phyloP scores from a whole-genome alignment of 805 yeast genomes.

The Ogataea trehaloabstinens region DNA sequence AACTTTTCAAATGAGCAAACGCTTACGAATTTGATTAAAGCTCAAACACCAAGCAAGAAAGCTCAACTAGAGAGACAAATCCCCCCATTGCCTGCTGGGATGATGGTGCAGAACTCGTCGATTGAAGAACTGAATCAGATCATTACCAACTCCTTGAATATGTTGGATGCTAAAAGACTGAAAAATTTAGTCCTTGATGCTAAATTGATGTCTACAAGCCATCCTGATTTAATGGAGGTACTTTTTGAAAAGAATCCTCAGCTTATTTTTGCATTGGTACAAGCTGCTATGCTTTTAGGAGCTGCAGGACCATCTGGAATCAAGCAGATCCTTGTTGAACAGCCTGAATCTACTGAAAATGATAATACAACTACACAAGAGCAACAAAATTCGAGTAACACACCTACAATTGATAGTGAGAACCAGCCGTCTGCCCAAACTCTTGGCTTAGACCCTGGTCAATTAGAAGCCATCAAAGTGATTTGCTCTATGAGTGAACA shows the following conservation, averaged over 20 bases:
- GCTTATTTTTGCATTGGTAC: slow-evolving; percentile 77
- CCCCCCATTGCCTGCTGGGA: slow-evolving; percentile 58
- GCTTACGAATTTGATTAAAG: slow-evolving; percentile 18
- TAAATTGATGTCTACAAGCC: slow-evolving; percentile 52
- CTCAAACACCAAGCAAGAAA: slow-evolving; percentile 13
- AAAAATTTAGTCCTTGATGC: slow-evolving; percentile 53
- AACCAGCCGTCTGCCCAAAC: slow-evolving; percentile 8
- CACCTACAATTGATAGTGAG: slow-evolving; percentile 4
- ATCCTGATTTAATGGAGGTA: slow-evolving; percentile 57
- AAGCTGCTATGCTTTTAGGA: slow-evolving; percentile 50
- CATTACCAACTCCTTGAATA: slow-evolving; percentile 45
- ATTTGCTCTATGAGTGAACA: slow-evolving; percentile 24
- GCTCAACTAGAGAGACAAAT: slow-evolving; percentile 29
- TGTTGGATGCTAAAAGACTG: slow-evolving; percentile 47
- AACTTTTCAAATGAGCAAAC: slow-evolving; percentile 62
- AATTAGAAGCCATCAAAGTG: slow-evolving; percentile 19
- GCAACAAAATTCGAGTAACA: too few relatives aligned
- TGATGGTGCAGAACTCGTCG: slow-evolving; percentile 35
- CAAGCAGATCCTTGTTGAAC: slow-evolving; percentile 18
- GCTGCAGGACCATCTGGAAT: slow-evolving; percentile 26
- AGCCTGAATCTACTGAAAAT: neutral
- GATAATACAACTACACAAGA: neutral
- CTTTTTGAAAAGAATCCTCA: slow-evolving; percentile 75
- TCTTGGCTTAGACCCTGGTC: slow-evolving; percentile 15
- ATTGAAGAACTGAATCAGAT: slow-evolving; percentile 37